These are phyloP conservation scores for Phytophthora nicotianae DNA, from an alignment of 352 stramenopile species.

Conservation along the genomic window DNA sequence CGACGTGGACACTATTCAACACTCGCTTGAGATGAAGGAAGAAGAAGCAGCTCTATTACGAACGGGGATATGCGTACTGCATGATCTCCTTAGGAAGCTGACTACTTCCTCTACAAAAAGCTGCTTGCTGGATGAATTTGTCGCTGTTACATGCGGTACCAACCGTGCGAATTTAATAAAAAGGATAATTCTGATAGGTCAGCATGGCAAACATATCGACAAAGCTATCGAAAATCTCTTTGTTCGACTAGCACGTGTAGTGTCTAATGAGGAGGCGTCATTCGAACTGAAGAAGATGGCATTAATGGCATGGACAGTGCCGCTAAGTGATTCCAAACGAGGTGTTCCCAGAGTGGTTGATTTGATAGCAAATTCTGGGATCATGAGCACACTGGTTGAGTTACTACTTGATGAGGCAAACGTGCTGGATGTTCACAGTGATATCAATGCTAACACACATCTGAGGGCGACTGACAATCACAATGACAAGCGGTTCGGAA, in stretches of 20 bases:
- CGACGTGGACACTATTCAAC: constrained; percentile 10
- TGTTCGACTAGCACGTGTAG: constrained; percentile 45
- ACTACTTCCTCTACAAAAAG: constrained; percentile 50
- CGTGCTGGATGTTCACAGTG: constrained; percentile 18
- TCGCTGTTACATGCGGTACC: constrained; percentile 11
- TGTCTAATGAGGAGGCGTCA: constrained; percentile 45
- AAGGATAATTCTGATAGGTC: constrained; percentile 2
- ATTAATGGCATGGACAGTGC: constrained; percentile 47
- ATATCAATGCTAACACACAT: constrained; percentile 11
- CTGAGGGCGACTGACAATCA: background rate
- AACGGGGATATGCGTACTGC: constrained; percentile 48
- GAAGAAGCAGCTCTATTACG: constrained; percentile 27
- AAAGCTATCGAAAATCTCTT: constrained; percentile 63
- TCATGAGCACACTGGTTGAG: constrained; percentile 32
- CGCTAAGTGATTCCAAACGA: constrained; percentile 14
- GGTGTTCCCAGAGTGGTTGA: constrained; percentile 3
- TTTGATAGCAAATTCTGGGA: constrained; percentile 37
- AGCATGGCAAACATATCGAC: constrained; percentile 11
- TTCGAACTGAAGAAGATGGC: constrained; percentile 50
- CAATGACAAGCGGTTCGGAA: constrained; percentile 5
- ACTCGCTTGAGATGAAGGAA: constrained; percentile 9
- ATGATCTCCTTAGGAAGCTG: constrained; percentile 61
- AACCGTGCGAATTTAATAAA: background rate
- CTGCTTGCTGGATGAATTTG: constrained; percentile 46
- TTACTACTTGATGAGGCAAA: constrained; percentile 36